phyloP scores from a whole-genome alignment of 768 basidiomycete genomes.

The Hypsizygus marmoreus region DNA sequence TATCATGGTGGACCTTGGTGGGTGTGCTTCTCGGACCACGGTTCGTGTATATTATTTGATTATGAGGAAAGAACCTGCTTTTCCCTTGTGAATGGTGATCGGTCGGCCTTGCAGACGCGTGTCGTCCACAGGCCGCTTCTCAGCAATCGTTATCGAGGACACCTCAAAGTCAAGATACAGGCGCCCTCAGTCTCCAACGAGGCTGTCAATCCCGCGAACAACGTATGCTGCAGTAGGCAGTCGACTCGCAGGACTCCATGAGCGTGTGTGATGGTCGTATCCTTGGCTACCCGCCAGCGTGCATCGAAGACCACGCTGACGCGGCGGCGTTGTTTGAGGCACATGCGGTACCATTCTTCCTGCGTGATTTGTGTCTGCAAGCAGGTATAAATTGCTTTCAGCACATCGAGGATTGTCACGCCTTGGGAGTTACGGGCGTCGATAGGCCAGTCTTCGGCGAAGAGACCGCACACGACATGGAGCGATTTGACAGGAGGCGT shows the following conservation, averaged over 20 bases:
- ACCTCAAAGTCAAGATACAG: constrained; percentile 50
- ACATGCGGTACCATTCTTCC: constrained; percentile 45
- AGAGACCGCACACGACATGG: constrained; percentile 46
- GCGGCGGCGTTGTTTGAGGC: constrained; percentile 42
- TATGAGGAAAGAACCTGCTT: no score
- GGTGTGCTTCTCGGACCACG: constrained; percentile 1
- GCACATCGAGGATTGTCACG: constrained; percentile 54
- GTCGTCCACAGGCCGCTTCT: no score
- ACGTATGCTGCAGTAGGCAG: constrained; percentile 46
- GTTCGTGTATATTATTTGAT: constrained; percentile 6
- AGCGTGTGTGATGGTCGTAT: constrained; percentile 35
- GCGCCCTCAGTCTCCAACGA: constrained; percentile 36
- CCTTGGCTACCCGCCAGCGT: constrained; percentile 42
- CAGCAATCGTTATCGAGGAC: no score
- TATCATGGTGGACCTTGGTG: not conserved
- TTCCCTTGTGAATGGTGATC: no score
- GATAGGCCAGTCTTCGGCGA: constrained; percentile 45
- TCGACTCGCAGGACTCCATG: constrained; percentile 52
- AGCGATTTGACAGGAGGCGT: constrained; percentile 39
- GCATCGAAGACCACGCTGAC: constrained; percentile 43
- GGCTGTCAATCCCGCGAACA: constrained; percentile 54
- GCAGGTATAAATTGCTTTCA: constrained; percentile 44
- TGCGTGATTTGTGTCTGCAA: constrained; percentile 39
- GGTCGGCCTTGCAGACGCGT: no score
- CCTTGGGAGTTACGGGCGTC: constrained; percentile 40